A percentile compares a stretch with the other conserved stretches of the same genome.
phyloP scores from a whole-genome alignment of 2,329 filamentous ascomycete genomes.

The Decorospora gaudefroyi region DNA sequence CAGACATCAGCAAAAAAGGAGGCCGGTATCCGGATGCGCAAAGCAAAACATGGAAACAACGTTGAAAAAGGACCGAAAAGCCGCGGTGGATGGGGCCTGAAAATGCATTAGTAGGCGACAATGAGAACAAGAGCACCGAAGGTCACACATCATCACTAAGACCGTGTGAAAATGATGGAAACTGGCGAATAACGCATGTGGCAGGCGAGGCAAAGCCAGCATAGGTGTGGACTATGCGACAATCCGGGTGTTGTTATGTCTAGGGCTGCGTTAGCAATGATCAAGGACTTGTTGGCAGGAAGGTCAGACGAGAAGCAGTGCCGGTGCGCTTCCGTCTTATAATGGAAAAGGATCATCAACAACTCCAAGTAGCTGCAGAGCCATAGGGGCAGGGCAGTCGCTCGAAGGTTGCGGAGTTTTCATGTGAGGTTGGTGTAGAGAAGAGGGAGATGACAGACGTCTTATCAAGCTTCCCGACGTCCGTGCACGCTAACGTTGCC shows the following conservation, averaged over 20 bases:
- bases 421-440: background rate
- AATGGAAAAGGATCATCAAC: background rate
- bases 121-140: background rate
- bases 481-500: conserved; percentile 13
- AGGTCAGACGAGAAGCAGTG: background rate
- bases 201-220: background rate
- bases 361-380: background rate
- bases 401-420: background rate
- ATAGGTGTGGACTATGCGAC: background rate
- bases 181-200: background rate
- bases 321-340: background rate
- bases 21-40: background rate
- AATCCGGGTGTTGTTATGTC: background rate
- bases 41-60: background rate
- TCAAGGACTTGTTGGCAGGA: background rate
- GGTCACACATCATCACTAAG: background rate
- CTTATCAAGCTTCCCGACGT: no score
- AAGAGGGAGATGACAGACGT: no score
- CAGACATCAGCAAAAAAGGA: background rate
- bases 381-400: background rate
- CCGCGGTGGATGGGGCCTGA: background rate
- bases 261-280: background rate
- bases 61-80: no score
- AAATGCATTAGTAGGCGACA: background rate
- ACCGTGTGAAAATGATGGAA: no score